Base-by-base conservation (phyloP, 169 alveolate genomes). In the Cryptosporidium meleagridis region DNA sequence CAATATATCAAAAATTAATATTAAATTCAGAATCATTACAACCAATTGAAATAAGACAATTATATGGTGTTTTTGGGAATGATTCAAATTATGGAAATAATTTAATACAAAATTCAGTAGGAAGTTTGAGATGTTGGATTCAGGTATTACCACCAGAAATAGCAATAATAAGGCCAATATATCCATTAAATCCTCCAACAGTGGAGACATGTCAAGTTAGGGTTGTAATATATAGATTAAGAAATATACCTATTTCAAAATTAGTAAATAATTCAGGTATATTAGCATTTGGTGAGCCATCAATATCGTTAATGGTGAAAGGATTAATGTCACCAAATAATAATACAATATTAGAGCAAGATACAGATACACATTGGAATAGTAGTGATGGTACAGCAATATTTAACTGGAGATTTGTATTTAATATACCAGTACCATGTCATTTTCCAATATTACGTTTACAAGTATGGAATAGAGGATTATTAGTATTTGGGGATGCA, bases 341-440 rank as follows among this genome's bases (percentile, higher is more conserved):
- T 65, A 80, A 45, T 45, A 62, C 89, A 23, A 67, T 62, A 12
- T 45, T 80, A 23, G 89, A 80, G 18, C 75, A 62, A 29, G 89
- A 80, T 65, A 96, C 98, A 29, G 98, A 96, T 86, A 94, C 95
- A 8, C 98, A 96, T 87, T 95, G 95, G 94, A 95, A 96, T 91
- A 94, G 97, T 85, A 93, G 93, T 73, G 98, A 96, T 67, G 97
- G 97, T 3, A 94, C 96, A 8, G 98, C 95, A 3, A 75, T 86
- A 53, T 96, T 95, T 92, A 96, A 96, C 85, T 96, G 98, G 98
- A 92, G 98, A 26, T 92, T 96, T 70, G 96, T 95, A 44, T 96
- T 92, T 73, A 93, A 92, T 75, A 91, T 96, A 33, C 91, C 92
- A 44, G 95, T 95, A 0, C 98, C 98, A 35, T 94, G 97, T 29